These are phyloP conservation scores for Rhodotorula glutinis DNA, from an alignment of 1,284 basidiomycete genomes.

Conservation along the genomic window DNA sequence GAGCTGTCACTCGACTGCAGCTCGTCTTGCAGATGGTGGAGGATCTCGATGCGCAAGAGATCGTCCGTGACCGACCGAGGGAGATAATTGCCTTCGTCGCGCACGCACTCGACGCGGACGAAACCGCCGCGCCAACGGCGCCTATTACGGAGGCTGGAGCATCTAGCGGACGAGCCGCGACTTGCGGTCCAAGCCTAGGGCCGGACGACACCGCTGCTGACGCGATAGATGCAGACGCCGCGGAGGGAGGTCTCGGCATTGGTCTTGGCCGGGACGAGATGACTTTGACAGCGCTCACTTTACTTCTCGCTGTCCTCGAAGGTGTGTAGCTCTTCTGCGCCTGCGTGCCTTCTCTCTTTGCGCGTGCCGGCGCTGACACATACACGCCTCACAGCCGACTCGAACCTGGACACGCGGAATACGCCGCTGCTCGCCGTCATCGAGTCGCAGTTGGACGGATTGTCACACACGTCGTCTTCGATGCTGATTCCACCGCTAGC, in stretches of 20 bases:
- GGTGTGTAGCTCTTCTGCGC: slow-evolving; percentile 52
- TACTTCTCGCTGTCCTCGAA: slow-evolving; percentile 77
- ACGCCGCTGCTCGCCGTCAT: slow-evolving; percentile 68
- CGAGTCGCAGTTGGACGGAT: slow-evolving; percentile 56
- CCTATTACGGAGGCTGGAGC: not conserved
- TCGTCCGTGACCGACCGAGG: slow-evolving; percentile 63
- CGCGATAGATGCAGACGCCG: slow-evolving; percentile 54
- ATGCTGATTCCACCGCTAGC: slow-evolving; percentile 60
- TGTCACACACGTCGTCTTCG: slow-evolving; percentile 48
- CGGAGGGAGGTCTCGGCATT: slow-evolving; percentile 41
- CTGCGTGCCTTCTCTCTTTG: not conserved
- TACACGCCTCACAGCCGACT: slow-evolving; percentile 57
- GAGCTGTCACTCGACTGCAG: slow-evolving; percentile 63
- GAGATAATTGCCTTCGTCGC: slow-evolving; percentile 75
- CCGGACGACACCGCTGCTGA: slow-evolving; percentile 46
- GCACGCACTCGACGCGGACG: slow-evolving; percentile 56
- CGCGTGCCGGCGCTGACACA: too few relatives aligned
- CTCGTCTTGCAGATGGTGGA: slow-evolving; percentile 74
- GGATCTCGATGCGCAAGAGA: slow-evolving; percentile 54
- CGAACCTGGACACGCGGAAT: slow-evolving; percentile 61
- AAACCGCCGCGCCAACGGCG: not conserved
- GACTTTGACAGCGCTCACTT: slow-evolving; percentile 67
- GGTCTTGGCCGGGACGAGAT: slow-evolving; percentile 60
- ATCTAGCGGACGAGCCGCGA: not conserved
- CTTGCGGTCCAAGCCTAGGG: not conserved